Percentiles rank a stretch among this genome's conserved stretches.
phyloP scores from a whole-genome alignment of 2,329 filamentous ascomycete genomes.

The Camptophora hylomeconis region DNA sequence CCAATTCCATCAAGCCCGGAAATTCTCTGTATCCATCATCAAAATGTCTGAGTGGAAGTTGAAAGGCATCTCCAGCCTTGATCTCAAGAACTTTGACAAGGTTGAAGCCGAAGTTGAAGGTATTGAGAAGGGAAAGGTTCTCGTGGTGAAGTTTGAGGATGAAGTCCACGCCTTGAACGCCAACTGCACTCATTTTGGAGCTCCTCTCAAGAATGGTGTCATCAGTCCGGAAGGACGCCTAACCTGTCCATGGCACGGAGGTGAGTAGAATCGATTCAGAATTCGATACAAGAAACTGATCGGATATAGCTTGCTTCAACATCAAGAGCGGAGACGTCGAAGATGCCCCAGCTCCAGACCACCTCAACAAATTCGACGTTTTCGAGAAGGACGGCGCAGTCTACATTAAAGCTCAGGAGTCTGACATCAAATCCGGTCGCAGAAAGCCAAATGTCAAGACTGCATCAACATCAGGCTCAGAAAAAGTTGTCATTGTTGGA shows the following conservation, averaged over 20 bases:
- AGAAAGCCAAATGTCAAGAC: slow-evolving; percentile 64
- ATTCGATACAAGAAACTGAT: slow-evolving; percentile 2
- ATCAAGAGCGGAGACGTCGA: slow-evolving; percentile 83
- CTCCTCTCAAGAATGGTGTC: slow-evolving; percentile 75
- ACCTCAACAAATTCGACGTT: slow-evolving; percentile 71
- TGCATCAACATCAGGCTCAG: slow-evolving; percentile 39
- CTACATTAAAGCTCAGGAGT: slow-evolving; percentile 71
- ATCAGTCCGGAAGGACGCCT: slow-evolving; percentile 68
- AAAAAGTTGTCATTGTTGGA: slow-evolving; percentile 73
- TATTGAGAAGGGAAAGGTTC: slow-evolving; percentile 69
- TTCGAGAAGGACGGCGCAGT: slow-evolving; percentile 69
- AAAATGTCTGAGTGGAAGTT: slow-evolving; percentile 17
- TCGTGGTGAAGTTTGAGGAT: slow-evolving; percentile 67
- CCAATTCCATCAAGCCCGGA: too few relatives aligned
- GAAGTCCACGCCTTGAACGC: slow-evolving; percentile 67
- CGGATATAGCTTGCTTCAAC: slow-evolving; percentile 69
- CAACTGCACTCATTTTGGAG: slow-evolving; percentile 85
- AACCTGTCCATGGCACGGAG: slow-evolving; percentile 94
- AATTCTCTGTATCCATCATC: slow-evolving; percentile 3
- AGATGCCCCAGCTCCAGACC: slow-evolving; percentile 80
- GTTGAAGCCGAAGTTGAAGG: slow-evolving; percentile 84
- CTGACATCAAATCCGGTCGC: slow-evolving; percentile 61
- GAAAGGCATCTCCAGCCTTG: slow-evolving; percentile 39
- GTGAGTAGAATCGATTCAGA: slow-evolving; percentile 34
- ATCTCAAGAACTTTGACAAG: slow-evolving; percentile 69